phyloP scores from a whole-genome alignment of 495 filamentous ascomycete species.

The Schizothecium vesticola region DNA sequence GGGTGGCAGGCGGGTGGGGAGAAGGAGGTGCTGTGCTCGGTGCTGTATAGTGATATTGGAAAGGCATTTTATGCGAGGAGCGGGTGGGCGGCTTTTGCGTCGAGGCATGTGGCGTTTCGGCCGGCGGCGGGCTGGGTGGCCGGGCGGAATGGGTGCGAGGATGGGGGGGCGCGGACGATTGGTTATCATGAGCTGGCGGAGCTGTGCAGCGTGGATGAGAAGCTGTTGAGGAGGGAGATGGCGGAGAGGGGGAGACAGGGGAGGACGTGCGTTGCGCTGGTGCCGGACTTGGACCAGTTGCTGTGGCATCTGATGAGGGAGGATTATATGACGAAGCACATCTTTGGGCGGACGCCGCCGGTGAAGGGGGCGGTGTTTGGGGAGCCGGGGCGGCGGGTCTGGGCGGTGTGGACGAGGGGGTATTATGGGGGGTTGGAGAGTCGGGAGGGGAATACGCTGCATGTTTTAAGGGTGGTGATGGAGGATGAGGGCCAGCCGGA shows the following conservation, averaged over 20 bases:
- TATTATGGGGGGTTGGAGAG: conserved; percentile 48
- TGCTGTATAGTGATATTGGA: conserved; percentile 92
- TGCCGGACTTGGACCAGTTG: conserved; percentile 67
- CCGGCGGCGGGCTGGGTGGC: conserved; percentile 32
- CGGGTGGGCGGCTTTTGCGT: conserved; percentile 74
- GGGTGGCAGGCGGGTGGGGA: conserved; percentile 35
- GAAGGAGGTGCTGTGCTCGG: conserved; percentile 49
- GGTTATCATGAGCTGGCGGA: conserved; percentile 47
- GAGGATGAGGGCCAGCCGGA: conserved; percentile 48
- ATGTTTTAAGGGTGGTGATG: conserved; percentile 73
- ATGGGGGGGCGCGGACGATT: conserved; percentile 32
- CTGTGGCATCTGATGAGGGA: conserved; percentile 85
- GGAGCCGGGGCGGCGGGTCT: conserved; percentile 51
- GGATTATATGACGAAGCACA: conserved; percentile 65
- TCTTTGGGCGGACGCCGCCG: conserved; percentile 46
- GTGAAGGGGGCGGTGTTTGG: conserved; percentile 63
- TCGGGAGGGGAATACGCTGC: conserved; percentile 59
- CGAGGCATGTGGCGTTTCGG: conserved; percentile 62
- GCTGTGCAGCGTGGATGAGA: conserved; percentile 56
- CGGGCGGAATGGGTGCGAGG: not conserved
- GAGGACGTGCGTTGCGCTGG: conserved; percentile 56
- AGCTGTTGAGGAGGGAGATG: conserved; percentile 38
- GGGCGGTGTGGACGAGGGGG: conserved; percentile 76
- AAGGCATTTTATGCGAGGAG: conserved; percentile 80
- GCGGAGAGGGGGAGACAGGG: conserved; percentile 22